These are phyloP conservation scores for Thielaviopsis euricoi DNA, from an alignment of 2,329 filamentous ascomycete species.

Conservation along the genomic window DNA sequence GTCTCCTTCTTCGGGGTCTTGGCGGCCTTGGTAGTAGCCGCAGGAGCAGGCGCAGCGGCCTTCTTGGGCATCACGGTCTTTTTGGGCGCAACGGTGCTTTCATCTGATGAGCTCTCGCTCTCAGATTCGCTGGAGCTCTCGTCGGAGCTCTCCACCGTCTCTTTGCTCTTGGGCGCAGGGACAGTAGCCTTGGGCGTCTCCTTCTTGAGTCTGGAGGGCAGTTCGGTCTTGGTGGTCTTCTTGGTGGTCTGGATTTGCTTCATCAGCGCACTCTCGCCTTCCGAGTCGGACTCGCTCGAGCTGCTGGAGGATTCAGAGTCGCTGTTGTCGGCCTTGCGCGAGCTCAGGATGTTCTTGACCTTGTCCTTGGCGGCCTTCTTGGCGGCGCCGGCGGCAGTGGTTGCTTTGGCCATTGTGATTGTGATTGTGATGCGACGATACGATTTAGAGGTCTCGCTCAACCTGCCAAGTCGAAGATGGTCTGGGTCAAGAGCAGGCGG, in stretches of 20 bases:
- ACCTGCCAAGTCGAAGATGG: neutral
- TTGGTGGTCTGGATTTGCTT: slow-evolving; percentile 13
- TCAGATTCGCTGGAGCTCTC: slow-evolving; percentile 15
- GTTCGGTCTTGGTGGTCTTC: slow-evolving; percentile 12
- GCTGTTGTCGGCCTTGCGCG: slow-evolving; percentile 10
- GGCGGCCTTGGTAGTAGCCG: slow-evolving; percentile 2
- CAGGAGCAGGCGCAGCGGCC: slow-evolving; percentile 13
- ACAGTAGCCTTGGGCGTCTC: slow-evolving; percentile 3
- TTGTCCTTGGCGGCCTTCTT: slow-evolving; percentile 13
- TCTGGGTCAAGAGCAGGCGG: no score
- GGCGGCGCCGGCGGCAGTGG: slow-evolving; percentile 2
- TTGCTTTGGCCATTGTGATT: slow-evolving; percentile 9
- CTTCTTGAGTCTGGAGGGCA: slow-evolving; percentile 6
- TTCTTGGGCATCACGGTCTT: slow-evolving; percentile 6
- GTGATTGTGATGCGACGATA: neutral
- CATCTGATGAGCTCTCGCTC: slow-evolving; percentile 11
- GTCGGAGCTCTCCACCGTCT: slow-evolving; percentile 3
- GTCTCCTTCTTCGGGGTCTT: slow-evolving; percentile 13
- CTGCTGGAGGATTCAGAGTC: slow-evolving; percentile 16
- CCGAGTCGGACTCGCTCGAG: slow-evolving; percentile 18
- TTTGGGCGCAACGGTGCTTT: slow-evolving; percentile 17
- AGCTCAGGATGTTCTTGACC: slow-evolving; percentile 13
- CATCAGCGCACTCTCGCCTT: slow-evolving; percentile 12
- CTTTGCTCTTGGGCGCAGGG: neutral
- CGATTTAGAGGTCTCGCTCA: neutral